Evolutionary conservation across 768 basidiomycete genomes (phyloP).

Genomic region (Chlorophyllum brunneum): DNA sequence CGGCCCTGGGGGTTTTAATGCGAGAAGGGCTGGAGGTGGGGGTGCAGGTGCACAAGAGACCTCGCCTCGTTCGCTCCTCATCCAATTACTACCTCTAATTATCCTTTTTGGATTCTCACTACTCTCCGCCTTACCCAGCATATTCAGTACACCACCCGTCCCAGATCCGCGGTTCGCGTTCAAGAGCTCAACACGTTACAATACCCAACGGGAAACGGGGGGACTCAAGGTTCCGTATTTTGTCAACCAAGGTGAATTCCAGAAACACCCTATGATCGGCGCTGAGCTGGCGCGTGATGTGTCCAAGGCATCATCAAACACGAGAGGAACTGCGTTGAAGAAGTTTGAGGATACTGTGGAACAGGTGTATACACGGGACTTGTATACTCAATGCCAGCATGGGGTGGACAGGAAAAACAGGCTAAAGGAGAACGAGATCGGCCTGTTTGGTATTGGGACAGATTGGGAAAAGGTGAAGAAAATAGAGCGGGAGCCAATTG

Average conservation of each 20-base stretch:
- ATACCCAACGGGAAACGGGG: slow-evolving; percentile 67
- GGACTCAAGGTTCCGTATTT: slow-evolving; percentile 76
- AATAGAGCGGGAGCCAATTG: slow-evolving; percentile 67
- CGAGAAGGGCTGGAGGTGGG: slow-evolving; percentile 9
- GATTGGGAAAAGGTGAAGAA: slow-evolving; percentile 85
- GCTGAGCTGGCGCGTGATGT: slow-evolving; percentile 59
- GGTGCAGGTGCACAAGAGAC: slow-evolving; percentile 25
- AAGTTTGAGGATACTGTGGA: slow-evolving; percentile 82
- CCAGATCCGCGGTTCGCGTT: slow-evolving; percentile 85
- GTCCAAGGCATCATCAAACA: slow-evolving; percentile 37
- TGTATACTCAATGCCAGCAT: slow-evolving; percentile 69
- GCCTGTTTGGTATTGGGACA: slow-evolving; percentile 88
- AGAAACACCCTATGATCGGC: slow-evolving; percentile 71
- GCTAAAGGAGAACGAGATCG: slow-evolving; percentile 70
- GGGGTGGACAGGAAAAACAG: slow-evolving; percentile 66
- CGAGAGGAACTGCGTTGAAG: slow-evolving; percentile 38
- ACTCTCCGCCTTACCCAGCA: slow-evolving; percentile 71
- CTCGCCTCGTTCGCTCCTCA: slow-evolving; percentile 57
- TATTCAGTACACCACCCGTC: slow-evolving; percentile 62
- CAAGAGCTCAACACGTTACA: slow-evolving; percentile 52
- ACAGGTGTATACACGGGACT: slow-evolving; percentile 61
- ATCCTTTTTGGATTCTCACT: slow-evolving; percentile 83
- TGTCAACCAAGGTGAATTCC: slow-evolving; percentile 75
- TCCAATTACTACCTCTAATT: slow-evolving; percentile 82
- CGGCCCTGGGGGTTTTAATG: slow-evolving; percentile 72